Percentiles rank a stretch among this genome's conserved stretches.
These are phyloP conservation scores for Fraxinus quadrangulata DNA, from an alignment of 257 asterid genomes.

Conservation along the genomic window DNA sequence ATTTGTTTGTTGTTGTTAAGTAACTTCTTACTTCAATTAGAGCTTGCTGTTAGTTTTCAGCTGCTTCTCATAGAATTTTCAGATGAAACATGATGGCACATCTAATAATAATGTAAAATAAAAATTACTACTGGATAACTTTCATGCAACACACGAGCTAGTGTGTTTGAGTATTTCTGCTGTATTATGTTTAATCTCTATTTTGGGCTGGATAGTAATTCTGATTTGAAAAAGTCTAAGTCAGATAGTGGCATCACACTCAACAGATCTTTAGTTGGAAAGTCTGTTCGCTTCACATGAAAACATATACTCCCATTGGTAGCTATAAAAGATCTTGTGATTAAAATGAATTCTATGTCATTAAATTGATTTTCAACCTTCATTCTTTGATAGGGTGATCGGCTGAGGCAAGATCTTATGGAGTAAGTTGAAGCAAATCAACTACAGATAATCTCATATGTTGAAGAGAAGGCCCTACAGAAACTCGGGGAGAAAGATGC, in stretches of 20 bases:
- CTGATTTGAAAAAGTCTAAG: not conserved
- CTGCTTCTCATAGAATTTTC: not conserved
- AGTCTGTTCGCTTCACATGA: not conserved
- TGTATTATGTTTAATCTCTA: not conserved
- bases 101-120: too few relatives aligned
- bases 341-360: not conserved
- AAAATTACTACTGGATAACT: not conserved
- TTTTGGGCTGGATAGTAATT: not conserved
- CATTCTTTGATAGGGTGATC: slow-evolving; percentile 60
- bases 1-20: not conserved
- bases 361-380: not conserved
- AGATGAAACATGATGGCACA: not conserved
- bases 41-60: not conserved
- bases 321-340: not conserved
- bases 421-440: slow-evolving; percentile 82
- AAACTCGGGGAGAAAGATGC: slow-evolving; percentile 76
- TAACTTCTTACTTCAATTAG: not conserved
- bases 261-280: not conserved
- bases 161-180: not conserved
- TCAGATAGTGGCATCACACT: not conserved
- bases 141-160: not conserved
- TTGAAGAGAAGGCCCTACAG: slow-evolving; percentile 73
- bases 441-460: slow-evolving; percentile 69
- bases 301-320: not conserved
- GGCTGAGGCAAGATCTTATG: slow-evolving; percentile 64